These are phyloP conservation scores for Thielaviopsis cerberus DNA, from an alignment of 2,329 filamentous ascomycete genomes.

Conservation along the genomic window DNA sequence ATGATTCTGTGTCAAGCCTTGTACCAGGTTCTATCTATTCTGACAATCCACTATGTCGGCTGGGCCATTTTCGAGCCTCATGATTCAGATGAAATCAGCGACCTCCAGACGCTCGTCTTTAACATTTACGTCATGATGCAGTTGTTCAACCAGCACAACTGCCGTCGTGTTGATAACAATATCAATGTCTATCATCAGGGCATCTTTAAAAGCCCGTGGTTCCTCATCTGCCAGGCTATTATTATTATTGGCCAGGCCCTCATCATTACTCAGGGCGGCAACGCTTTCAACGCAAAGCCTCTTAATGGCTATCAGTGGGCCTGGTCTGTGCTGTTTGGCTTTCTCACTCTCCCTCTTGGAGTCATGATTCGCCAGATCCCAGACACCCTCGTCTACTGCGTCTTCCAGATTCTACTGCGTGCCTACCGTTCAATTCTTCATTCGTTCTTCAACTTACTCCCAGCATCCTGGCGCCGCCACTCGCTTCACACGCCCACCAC, in stretches of 20 bases:
- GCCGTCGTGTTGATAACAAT: conserved; percentile 44
- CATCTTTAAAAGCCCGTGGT: conserved; percentile 57
- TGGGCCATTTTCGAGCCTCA: conserved; percentile 28
- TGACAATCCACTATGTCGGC: conserved; percentile 43
- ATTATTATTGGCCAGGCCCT: conserved; percentile 53
- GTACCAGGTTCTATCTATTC: conserved; percentile 38
- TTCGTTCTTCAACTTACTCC: conserved; percentile 12
- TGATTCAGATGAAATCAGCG: conserved; percentile 21
- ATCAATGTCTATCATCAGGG: conserved; percentile 66
- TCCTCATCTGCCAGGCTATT: conserved; percentile 46
- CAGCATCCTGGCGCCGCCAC: conserved; percentile 10
- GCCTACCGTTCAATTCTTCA: conserved; percentile 12
- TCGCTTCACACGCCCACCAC: conserved; percentile 8
- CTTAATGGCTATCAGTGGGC: conserved; percentile 51
- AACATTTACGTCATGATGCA: conserved; percentile 58
- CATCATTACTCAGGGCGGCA: conserved; percentile 52
- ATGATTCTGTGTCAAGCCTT: conserved; percentile 45
- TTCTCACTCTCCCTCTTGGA: conserved; percentile 45
- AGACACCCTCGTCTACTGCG: conserved; percentile 18
- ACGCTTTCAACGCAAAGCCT: conserved; percentile 43
- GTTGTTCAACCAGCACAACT: conserved; percentile 53
- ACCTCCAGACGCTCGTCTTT: conserved; percentile 44
- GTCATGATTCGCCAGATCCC: conserved; percentile 25
- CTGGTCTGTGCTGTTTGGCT: conserved; percentile 48
- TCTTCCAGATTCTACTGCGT: conserved; percentile 16